Conservation (phyloP, 108 stramenopile genomes). For the Aurantiochytrium sp. region DNA sequence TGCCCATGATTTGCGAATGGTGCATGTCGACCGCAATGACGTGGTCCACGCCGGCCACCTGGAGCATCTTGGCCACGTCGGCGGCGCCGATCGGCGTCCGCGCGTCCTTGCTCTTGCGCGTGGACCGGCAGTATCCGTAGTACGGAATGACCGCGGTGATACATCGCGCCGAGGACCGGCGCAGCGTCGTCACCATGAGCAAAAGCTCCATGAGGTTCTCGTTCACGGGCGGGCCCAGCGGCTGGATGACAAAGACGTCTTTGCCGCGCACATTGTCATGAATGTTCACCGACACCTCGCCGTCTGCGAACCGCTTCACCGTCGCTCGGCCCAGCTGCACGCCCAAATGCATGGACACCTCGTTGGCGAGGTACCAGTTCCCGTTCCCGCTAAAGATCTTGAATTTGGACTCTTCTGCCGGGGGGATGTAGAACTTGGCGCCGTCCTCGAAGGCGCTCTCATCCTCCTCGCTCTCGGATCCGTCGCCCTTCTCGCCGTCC, state of each 20-base stretch:
- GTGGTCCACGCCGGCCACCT: conserved; percentile 97
- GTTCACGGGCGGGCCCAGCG: conserved; percentile 94
- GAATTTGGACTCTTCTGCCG: neutral
- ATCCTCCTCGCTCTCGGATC: neutral
- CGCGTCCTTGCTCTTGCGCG: conserved; percentile 95
- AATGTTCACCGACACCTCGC: conserved; percentile 93
- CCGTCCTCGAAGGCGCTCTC: neutral
- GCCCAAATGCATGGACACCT: conserved; percentile 87
- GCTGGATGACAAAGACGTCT: conserved; percentile 91
- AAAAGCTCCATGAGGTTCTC: conserved; percentile 90
- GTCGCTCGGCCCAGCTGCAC: conserved; percentile 91
- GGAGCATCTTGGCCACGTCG: conserved; percentile 94
- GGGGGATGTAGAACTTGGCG: conserved; percentile 16
- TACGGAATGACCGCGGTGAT: conserved; percentile 92
- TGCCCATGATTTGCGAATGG: conserved; percentile 96
- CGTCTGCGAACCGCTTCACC: conserved; percentile 91
- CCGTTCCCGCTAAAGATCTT: conserved; percentile 89
- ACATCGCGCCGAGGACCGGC: conserved; percentile 7
- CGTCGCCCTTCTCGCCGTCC: neutral
- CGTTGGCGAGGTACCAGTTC: conserved; percentile 84
- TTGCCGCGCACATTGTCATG: conserved; percentile 92
- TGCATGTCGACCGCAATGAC: conserved; percentile 99
- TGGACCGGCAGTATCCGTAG: conserved; percentile 96
- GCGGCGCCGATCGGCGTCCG: conserved; percentile 98
- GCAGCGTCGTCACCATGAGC: conserved; percentile 77